Evolutionary conservation across 163 green algal genomes (phyloP), one percentile per base, ranked within the genome.

Genomic region (Chloroidium sp.): DNA sequence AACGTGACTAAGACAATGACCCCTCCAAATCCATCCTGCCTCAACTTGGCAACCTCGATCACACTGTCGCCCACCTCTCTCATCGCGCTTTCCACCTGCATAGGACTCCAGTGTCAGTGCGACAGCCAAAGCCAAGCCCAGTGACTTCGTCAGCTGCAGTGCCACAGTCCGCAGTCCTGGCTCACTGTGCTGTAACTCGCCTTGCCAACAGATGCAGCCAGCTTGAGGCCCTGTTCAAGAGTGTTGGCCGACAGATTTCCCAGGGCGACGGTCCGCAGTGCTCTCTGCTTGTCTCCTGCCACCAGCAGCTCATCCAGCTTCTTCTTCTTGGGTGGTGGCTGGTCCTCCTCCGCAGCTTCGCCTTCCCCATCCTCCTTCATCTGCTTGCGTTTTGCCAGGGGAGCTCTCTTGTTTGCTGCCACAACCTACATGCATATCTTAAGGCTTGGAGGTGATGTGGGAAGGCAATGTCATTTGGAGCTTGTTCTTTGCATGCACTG

Each of bases 21-120:
- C 3, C 90, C 91, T 58, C 59, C 87, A 88, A 94, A 98, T 61
- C 95, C 95, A 79, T 98, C 95, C 4, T 90, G 82, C 3, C 69
- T 67, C 79, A 98, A 86, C 77, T 92, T 91, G 4, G 87, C 86
- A 8, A 80, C 61, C 8, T 75, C 80, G 3, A 90, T 79, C 69
- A 89, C 80, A 1, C 84, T 84, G 3, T 84, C 83, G 1, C 86
- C 81, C 3, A 87, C 62, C 3, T 83, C 77, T 2, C 79, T 59
- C 4, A 88, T 14, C 67, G 91, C 81, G 57, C 87, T 81, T 61
- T 90, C 85, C 3, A 91, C 86, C 84, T 89, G 83, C 74, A 81
- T n/a, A 12, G 36, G 14, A 13, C n/a, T 57, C 61, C 61, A 2
- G 6, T 72, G 57, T 76, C 62, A 61, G 62, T 6, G 1, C 13